Percentiles rank a stretch among this genome's conserved stretches.
Evolutionary conservation across 441 rosid species (phyloP).

Genomic region (Mallotus japonicus): DNA sequence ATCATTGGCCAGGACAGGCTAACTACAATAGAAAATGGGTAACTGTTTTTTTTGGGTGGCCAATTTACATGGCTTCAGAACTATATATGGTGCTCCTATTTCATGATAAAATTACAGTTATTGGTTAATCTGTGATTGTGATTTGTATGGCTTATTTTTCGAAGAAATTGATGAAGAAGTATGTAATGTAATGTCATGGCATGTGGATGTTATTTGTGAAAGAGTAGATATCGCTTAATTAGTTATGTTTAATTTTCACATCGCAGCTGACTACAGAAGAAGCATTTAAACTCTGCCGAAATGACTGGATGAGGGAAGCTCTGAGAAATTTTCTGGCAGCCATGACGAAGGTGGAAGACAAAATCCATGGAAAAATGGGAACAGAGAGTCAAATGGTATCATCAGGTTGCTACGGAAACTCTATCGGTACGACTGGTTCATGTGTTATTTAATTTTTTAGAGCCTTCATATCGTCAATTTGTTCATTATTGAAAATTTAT

Average conservation of each 20-base stretch:
- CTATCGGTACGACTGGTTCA: too few species aligned
- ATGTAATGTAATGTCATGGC: too few species aligned
- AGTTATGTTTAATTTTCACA: background rate
- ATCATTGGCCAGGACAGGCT: conserved; percentile 55
- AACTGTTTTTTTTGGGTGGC: background rate
- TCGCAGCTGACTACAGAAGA: conserved; percentile 44
- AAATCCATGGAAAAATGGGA: conserved; percentile 10
- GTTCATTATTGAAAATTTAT: too few species aligned
- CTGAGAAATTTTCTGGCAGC: conserved; percentile 32
- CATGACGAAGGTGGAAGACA: background rate
- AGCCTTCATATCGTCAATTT: too few species aligned
- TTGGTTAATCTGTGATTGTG: too few species aligned
- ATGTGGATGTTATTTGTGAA: too few species aligned
- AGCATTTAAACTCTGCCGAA: conserved; percentile 49
- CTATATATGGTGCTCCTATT: too few species aligned
- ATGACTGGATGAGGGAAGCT: conserved; percentile 68
- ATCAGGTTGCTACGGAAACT: conserved; percentile 19
- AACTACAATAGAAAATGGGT: conserved; percentile 56
- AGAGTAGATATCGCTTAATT: too few species aligned
- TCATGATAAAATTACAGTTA: too few species aligned
- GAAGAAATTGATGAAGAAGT: too few species aligned
- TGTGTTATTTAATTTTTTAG: too few species aligned
- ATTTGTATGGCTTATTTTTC: too few species aligned
- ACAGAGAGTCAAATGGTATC: conserved; percentile 26
- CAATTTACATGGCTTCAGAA: background rate